phyloP scores from a whole-genome alignment of 2,329 filamentous ascomycete species.

The Aspergillus novoparasiticus region DNA sequence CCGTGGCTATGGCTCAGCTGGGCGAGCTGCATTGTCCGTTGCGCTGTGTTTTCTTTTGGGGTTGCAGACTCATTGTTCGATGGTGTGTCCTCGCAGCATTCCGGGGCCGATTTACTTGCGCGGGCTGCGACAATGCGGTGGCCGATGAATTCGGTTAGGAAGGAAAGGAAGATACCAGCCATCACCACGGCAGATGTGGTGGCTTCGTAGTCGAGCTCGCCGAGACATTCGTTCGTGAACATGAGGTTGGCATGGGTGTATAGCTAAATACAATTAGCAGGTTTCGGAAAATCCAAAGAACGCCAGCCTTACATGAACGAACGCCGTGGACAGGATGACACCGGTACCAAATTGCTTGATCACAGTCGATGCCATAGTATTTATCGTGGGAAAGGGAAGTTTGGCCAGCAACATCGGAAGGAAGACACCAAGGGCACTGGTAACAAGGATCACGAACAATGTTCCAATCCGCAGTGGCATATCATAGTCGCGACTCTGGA shows the following conservation, averaged over 20 bases:
- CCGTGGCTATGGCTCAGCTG: slow-evolving; percentile 39
- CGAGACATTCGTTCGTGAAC: slow-evolving; percentile 71
- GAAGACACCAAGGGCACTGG: slow-evolving; percentile 70
- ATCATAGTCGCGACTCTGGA: slow-evolving; percentile 62
- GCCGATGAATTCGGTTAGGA: slow-evolving; percentile 69
- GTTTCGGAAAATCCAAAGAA: not conserved
- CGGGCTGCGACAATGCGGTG: slow-evolving; percentile 56
- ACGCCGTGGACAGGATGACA: slow-evolving; percentile 43
- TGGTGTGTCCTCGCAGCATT: not conserved
- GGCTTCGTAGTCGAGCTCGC: slow-evolving; percentile 66
- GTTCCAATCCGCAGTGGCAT: slow-evolving; percentile 69
- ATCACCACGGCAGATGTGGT: slow-evolving; percentile 72
- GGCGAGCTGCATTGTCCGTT: slow-evolving; percentile 20
- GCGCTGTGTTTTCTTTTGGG: slow-evolving; percentile 5
- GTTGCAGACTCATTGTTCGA: slow-evolving; percentile 5
- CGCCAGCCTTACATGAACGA: slow-evolving; percentile 38
- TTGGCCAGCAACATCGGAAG: slow-evolving; percentile 65
- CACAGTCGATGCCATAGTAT: slow-evolving; percentile 58
- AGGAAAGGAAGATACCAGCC: slow-evolving; percentile 73
- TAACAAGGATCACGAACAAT: slow-evolving; percentile 70
- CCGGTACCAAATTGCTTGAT: slow-evolving; percentile 62
- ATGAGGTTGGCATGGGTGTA: slow-evolving; percentile 73
- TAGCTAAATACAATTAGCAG: slow-evolving; percentile 51
- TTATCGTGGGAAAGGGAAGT: slow-evolving; percentile 56
- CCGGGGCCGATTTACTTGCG: slow-evolving; percentile 15